Evolutionary conservation across 1,284 basidiomycete species (phyloP), one percentile per base, ranked within the genome.

Genomic region (Ceratobasidium papillatum): DNA sequence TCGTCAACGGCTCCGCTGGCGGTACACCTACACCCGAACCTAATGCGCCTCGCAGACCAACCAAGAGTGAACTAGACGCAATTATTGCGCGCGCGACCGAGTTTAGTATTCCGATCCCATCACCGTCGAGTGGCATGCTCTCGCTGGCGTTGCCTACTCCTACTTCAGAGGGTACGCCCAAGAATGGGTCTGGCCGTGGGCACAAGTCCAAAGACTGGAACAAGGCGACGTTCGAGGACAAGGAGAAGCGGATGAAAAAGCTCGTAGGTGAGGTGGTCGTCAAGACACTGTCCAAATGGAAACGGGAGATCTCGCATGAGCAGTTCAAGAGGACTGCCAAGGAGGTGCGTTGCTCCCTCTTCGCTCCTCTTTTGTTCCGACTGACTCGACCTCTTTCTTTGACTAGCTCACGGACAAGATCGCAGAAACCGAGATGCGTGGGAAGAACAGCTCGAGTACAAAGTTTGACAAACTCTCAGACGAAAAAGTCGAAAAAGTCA

Each of bases 271-370:
- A 91, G 17, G 87, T 98, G 1, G 96, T 99, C 36, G 97, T 99
- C 49, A 91, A 90, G 80, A 90, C 87, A 76, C 95, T 99, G 94
- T 94, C 91, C 68, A 97, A 96, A 84, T 91, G 98, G 81, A 88
- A 90, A 77, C 87, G 91, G 74, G 84, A 90, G 75, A 87, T 99
- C 83, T 91, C 94, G 74, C 88, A 90, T 74, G 95, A 98, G 3
- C 83, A 87, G 68, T 99, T 99, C 87, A 99, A 99, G 86, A 92
- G 91, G 80, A 91, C 98, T 80, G 97, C 98, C 5, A 95, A 95
- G 80, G 95, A 99, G 88, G 96, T 95, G 78, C 77, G 87, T 83
- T 4, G 19, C n/a, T n/a, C 7, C 49, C 72, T 59, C 45, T 49
- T 73, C 54, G 61, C 64, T 52, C 76, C 77, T 27, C 19, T 41